Evolutionary conservation across 2,329 filamentous ascomycete species (phyloP).

Genomic region (Aspergillus intermedius): DNA sequence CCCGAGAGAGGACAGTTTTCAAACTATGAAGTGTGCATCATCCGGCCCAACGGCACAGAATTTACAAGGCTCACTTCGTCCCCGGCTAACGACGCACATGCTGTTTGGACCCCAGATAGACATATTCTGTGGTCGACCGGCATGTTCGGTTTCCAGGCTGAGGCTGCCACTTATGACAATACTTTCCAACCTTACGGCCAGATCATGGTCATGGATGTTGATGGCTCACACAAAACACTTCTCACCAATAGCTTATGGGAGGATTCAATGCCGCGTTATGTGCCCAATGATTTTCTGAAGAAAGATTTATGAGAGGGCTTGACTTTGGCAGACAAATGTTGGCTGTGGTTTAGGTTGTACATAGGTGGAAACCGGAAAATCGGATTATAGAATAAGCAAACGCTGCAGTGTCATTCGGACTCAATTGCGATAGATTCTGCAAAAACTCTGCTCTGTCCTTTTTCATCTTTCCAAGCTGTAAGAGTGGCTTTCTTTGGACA

Average conservation of each 20-base stretch:
- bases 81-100: slow-evolving; percentile 2
- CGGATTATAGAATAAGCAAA: no score
- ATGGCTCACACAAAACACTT: slow-evolving; percentile 6
- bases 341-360: no score
- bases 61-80: not conserved
- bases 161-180: slow-evolving; percentile 1
- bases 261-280: slow-evolving; percentile 14
- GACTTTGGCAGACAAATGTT: no score
- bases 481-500: no score
- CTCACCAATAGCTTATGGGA: slow-evolving; percentile 9
- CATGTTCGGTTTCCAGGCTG: slow-evolving; percentile 3
- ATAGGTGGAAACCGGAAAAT: no score
- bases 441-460: no score
- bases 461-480: no score
- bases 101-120: slow-evolving; percentile 2
- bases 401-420: no score
- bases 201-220: slow-evolving; percentile 6
- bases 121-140: slow-evolving; percentile 3
- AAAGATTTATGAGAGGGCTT: not conserved
- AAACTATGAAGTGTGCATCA: not conserved
- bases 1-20: not conserved
- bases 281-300: not conserved
- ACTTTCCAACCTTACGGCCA: slow-evolving; percentile 6
- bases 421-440: no score
- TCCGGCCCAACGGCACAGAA: slow-evolving; percentile 1